phyloP scores from a whole-genome alignment of 2,329 filamentous ascomycete genomes.

The Fusarium burgessii region DNA sequence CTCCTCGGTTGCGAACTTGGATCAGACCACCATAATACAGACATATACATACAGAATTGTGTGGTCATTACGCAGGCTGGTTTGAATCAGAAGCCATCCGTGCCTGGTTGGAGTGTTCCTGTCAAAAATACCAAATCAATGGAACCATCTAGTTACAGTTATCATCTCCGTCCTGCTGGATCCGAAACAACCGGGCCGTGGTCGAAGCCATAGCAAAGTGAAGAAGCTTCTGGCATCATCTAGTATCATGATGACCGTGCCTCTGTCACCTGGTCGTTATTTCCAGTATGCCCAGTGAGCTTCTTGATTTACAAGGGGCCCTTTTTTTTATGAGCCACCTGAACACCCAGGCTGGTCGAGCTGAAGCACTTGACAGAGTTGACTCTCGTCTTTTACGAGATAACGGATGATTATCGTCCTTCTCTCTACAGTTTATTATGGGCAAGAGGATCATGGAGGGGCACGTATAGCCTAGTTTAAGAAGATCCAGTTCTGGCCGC shows the following conservation, averaged over 20 bases:
- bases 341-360: slow-evolving; percentile 21
- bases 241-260: slow-evolving; percentile 35
- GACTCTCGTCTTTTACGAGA: slow-evolving; percentile 23
- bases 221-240: slow-evolving; percentile 35
- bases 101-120: slow-evolving; percentile 24
- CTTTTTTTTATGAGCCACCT: slow-evolving; percentile 25
- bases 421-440: slow-evolving; percentile 5
- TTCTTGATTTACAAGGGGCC: slow-evolving; percentile 19
- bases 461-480: slow-evolving; percentile 16
- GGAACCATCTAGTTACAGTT: slow-evolving; percentile 27
- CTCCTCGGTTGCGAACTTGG: slow-evolving; percentile 46
- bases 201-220: slow-evolving; percentile 3
- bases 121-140: slow-evolving; percentile 26
- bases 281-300: slow-evolving; percentile 21
- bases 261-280: slow-evolving; percentile 17
- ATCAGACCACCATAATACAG: slow-evolving; percentile 47
- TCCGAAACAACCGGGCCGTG: slow-evolving; percentile 23
- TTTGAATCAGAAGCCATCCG: slow-evolving; percentile 23
- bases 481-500: slow-evolving; percentile 32
- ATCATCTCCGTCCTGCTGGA: slow-evolving; percentile 27
- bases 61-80: slow-evolving; percentile 13
- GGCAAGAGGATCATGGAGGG: neutral
- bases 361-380: slow-evolving; percentile 24
- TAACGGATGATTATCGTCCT: slow-evolving; percentile 21
- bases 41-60: slow-evolving; percentile 30